Evolutionary conservation across 306 rosid genomes (phyloP).

Genomic region (Casuarina equisetifolia): DNA sequence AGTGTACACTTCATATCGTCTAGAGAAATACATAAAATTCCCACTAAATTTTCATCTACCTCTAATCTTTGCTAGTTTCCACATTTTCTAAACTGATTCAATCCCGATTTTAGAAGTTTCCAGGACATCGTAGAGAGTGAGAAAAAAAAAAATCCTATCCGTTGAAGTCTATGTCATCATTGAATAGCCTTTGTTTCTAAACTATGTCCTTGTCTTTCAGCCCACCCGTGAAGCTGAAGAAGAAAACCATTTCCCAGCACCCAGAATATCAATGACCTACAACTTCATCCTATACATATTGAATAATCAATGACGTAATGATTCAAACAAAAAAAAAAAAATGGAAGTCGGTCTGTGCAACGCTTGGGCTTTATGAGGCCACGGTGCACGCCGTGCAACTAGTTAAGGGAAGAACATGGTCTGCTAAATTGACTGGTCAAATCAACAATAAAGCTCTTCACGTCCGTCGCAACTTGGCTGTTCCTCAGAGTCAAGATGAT

Average conservation of each 20-base stretch:
- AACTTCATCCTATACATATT: background rate
- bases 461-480: constrained; percentile 5
- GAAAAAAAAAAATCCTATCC: too few species aligned
- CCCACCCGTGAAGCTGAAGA: background rate
- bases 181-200: too few species aligned
- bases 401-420: constrained; percentile 12
- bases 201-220: background rate
- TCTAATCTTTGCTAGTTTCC: too few species aligned
- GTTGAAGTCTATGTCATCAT: too few species aligned
- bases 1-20: too few species aligned
- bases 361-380: background rate
- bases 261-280: background rate
- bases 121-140: too few species aligned
- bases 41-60: too few species aligned
- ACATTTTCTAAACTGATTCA: too few species aligned
- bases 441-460: background rate
- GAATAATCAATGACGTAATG: too few species aligned
- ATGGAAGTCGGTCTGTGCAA: background rate
- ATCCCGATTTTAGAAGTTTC: too few species aligned
- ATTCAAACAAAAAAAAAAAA: too few species aligned
- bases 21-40: too few species aligned
- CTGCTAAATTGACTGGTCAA: constrained; percentile 35
- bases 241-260: background rate
- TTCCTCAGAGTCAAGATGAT: background rate
- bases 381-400: background rate